A percentile compares a stretch with the other conserved stretches of the same genome.
Evolutionary conservation across 352 stramenopile species (phyloP).

Genomic region (Phytophthora multivora): DNA sequence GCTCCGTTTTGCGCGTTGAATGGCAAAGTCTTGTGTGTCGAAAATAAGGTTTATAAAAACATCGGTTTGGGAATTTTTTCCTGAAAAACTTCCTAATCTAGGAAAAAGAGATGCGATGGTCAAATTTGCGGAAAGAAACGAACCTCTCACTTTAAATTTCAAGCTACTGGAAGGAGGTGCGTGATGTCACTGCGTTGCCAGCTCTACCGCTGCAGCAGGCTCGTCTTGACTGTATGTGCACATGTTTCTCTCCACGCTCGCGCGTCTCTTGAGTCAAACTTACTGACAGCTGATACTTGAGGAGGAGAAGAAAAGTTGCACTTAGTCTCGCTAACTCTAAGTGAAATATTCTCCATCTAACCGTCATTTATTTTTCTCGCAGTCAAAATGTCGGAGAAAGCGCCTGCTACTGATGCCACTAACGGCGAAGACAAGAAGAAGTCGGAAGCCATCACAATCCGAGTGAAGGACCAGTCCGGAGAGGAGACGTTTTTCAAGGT

Average conservation of each 20-base stretch:
- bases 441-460: conserved; percentile 87
- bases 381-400: conserved; percentile 67
- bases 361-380: not conserved
- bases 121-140: conserved; percentile 23
- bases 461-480: conserved; percentile 90
- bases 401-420: conserved; percentile 38
- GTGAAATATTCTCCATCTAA: conserved; percentile 3
- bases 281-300: not conserved
- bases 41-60: conserved; percentile 22
- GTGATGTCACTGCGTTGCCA: not conserved
- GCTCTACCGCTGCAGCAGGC: not conserved
- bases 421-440: conserved; percentile 86
- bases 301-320: conserved; percentile 14
- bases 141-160: conserved; percentile 28
- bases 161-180: conserved; percentile 24
- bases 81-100: not conserved
- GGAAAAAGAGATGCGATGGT: not conserved
- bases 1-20: conserved; percentile 6
- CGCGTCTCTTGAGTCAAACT: not conserved
- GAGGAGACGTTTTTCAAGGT: conserved; percentile 99
- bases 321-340: conserved; percentile 13
- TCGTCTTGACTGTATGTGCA: not conserved
- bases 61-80: not conserved
- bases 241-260: not conserved
- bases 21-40: conserved; percentile 16